These are phyloP conservation scores for Mycosarcoma maydis DNA, from an alignment of 1,284 basidiomycete genomes.

Conservation along the genomic window DNA sequence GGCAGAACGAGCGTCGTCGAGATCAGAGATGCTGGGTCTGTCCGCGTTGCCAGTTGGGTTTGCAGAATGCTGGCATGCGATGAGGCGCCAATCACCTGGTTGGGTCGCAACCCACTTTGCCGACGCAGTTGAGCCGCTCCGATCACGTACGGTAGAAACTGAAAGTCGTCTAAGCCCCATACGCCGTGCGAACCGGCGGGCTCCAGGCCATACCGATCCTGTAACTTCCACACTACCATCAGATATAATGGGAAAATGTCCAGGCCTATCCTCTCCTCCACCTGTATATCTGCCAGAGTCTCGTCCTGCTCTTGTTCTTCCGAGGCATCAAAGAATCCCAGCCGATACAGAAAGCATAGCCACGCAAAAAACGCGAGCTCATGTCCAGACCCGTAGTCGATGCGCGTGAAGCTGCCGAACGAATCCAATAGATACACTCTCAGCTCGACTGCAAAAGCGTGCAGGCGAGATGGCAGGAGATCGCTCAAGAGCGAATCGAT, in stretches of 20 bases:
- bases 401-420: constrained; percentile 88
- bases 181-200: constrained; percentile 97
- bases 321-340: constrained; percentile 37
- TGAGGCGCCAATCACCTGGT: constrained; percentile 12
- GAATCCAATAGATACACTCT: constrained; percentile 81
- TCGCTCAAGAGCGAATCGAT: constrained; percentile 61
- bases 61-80: constrained; percentile 7
- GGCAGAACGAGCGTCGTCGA: background rate
- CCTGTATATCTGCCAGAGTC: constrained; percentile 4
- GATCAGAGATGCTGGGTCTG: constrained; percentile 10
- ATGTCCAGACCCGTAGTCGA: constrained; percentile 97
- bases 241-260: constrained; percentile 80
- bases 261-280: constrained; percentile 67
- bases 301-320: background rate
- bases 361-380: constrained; percentile 71
- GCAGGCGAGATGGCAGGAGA: constrained; percentile 70
- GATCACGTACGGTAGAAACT: constrained; percentile 88
- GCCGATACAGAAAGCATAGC: constrained; percentile 52
- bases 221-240: constrained; percentile 82
- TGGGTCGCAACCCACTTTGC: constrained; percentile 15
- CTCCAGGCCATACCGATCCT: constrained; percentile 89
- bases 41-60: background rate
- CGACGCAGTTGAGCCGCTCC: constrained; percentile 85
- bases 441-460: constrained; percentile 73
- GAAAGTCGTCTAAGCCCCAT: constrained; percentile 94